Conservation (phyloP, 1,284 basidiomycete genomes). For the Sporisorium graminicola region DNA sequence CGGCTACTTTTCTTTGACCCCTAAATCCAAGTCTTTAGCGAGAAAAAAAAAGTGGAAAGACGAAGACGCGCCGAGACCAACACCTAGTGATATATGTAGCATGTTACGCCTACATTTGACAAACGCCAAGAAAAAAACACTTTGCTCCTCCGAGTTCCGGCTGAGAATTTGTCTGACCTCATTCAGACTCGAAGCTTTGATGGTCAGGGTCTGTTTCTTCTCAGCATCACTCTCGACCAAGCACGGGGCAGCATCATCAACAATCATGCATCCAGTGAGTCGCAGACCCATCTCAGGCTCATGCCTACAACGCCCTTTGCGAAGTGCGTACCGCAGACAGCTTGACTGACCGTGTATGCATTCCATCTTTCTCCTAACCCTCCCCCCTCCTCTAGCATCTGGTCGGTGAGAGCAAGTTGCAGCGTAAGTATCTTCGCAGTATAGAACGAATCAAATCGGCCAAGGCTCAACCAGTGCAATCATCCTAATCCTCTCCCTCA, state of each 20-base stretch:
- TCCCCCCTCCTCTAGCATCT: conserved; percentile 31
- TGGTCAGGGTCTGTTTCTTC: conserved; percentile 14
- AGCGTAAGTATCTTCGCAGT: conserved; percentile 25
- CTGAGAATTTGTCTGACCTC: conserved; percentile 37
- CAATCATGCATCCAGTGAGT: conserved; percentile 40
- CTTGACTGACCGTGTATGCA: neutral
- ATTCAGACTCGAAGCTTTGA: conserved; percentile 9
- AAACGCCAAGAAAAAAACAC: neutral
- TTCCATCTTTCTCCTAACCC: neutral
- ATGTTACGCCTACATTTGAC: conserved; percentile 8
- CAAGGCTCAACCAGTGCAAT: neutral
- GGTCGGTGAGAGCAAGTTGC: conserved; percentile 50
- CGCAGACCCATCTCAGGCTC: neutral
- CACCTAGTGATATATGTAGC: neutral
- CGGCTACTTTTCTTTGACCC: neutral
- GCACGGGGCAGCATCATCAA: neutral
- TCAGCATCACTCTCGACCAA: neutral
- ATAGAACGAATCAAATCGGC: neutral
- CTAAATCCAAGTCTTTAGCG: conserved; percentile 11
- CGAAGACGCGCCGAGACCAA: neutral
- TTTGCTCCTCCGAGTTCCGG: conserved; percentile 22
- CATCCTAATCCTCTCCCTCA: neutral
- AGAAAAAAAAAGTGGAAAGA: neutral
- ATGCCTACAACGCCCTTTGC: too few species aligned
- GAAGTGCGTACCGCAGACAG: too few species aligned